Evolutionary conservation across 495 filamentous ascomycete genomes (phyloP), one percentile per base, ranked within the genome.

Genomic region (Penicillium parvum): DNA sequence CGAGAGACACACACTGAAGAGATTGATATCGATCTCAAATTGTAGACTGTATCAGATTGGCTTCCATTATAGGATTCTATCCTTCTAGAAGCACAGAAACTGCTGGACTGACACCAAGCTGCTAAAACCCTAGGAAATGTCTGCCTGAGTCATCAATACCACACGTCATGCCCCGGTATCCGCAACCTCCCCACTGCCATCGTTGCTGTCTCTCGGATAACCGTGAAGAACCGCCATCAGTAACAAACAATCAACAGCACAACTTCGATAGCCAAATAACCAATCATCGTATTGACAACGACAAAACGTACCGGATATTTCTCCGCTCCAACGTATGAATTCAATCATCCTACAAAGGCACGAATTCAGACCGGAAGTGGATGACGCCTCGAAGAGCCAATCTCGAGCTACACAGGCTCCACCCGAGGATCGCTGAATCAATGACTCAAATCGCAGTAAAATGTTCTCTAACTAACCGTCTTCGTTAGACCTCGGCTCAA

Each of bases 131-230:
- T n/a, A n/a, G n/a, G n/a, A 30, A 17, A 15, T 18, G 8, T 34
- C 4, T 27, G 45, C 32, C 43, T 58, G 32, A 52, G 49, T 60
- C 53, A 60, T 49, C 46, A 22, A 43, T 53, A 52, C 43, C 28
- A 40, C 19, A 19, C 40, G 57, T 61, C 33, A 52, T 61, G 54
- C 57, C 57, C 57, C 57, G 57, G 57, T 61, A 61, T 58, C 58
- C 54, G 32, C 26, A 30, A 34, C 26, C 29, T 58, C 45, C 49
- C 55, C 54, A 58, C 54, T 18, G 26, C 14, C 40, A 32, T 18
- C 34, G 40, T 40, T 8, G 9, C 17, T 5, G 19, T 43, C 10
- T 10, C 21, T 10, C 29, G n/a, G n/a, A n/a, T n/a, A n/a, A n/a
- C n/a, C n/a, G n/a, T n/a, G n/a, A 36, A 6, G 11, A 28, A 30